Conservation (phyloP, 352 stramenopile genomes). For the Pythium phragmitis region DNA sequence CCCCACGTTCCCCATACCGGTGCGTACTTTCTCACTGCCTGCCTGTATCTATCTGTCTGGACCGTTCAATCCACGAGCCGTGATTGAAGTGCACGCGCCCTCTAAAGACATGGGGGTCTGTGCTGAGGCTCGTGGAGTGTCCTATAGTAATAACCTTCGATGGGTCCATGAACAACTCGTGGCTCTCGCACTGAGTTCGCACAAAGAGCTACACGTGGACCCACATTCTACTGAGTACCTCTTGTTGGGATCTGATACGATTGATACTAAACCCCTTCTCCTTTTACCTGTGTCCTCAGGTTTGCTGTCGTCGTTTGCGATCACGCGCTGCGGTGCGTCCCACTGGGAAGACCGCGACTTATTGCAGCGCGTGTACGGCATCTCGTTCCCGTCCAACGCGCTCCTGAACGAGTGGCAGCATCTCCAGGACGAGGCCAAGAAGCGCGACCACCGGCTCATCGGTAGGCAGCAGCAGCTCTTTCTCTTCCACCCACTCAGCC, state of each 20-base stretch:
- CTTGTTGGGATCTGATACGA: conserved; percentile 8
- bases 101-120: background rate
- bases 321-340: conserved; percentile 93
- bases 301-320: conserved; percentile 92
- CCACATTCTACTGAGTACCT: conserved; percentile 30
- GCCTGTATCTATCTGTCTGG: background rate
- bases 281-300: conserved; percentile 30
- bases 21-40: conserved; percentile 48
- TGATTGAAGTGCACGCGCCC: background rate
- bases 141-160: conserved; percentile 37
- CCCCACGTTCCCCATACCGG: conserved; percentile 95
- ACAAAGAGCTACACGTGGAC: conserved; percentile 79
- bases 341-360: conserved; percentile 91
- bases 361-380: conserved; percentile 96
- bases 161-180: conserved; percentile 57
- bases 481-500: conserved; percentile 93
- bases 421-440: conserved; percentile 95
- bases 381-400: conserved; percentile 91
- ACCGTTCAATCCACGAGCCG: background rate
- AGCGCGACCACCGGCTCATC: conserved; percentile 95
- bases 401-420: conserved; percentile 88
- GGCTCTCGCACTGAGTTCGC: conserved; percentile 65
- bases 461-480: conserved; percentile 96
- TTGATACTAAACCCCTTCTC: background rate
- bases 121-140: conserved; percentile 21